Conservation (phyloP, 1,284 basidiomycete species). For the Mycena sp. region DNA sequence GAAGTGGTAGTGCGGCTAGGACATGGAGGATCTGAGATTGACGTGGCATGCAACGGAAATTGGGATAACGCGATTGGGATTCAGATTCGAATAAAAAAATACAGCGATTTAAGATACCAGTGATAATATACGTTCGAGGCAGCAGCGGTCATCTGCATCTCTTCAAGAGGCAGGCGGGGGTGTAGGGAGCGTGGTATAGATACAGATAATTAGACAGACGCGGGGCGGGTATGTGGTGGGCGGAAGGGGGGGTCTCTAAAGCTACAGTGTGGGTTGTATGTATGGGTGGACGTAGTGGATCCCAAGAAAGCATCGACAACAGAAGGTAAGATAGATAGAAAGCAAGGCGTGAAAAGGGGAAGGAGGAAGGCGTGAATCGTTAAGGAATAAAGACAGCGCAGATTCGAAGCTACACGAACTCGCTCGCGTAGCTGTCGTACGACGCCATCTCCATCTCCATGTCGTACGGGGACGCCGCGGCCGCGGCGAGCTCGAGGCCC, state of each 20-base stretch:
- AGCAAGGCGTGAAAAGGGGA: background rate
- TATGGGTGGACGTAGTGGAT: background rate
- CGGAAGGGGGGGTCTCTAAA: slow-evolving; percentile 6
- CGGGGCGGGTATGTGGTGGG: background rate
- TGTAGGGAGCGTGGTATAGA: slow-evolving; percentile 14
- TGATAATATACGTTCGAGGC: no score
- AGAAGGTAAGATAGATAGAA: no score
- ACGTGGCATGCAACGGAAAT: no score
- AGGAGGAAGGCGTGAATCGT: background rate
- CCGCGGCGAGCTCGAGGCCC: background rate
- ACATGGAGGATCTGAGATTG: no score
- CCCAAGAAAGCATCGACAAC: no score
- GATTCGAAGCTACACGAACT: slow-evolving; percentile 17
- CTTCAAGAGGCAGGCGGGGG: background rate
- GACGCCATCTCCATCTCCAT: slow-evolving; percentile 7
- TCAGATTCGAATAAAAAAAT: no score
- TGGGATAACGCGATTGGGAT: no score
- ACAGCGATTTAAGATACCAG: no score
- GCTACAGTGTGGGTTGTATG: slow-evolving; percentile 13
- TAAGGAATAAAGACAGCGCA: background rate
- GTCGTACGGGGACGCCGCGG: slow-evolving; percentile 4
- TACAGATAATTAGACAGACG: slow-evolving; percentile 25
- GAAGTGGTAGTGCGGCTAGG: no score
- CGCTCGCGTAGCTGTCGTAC: slow-evolving; percentile 23
- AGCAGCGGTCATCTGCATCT: no score